These are phyloP conservation scores for Mariannaea elegans DNA, from an alignment of 2,329 filamentous ascomycete species.

Conservation along the genomic window DNA sequence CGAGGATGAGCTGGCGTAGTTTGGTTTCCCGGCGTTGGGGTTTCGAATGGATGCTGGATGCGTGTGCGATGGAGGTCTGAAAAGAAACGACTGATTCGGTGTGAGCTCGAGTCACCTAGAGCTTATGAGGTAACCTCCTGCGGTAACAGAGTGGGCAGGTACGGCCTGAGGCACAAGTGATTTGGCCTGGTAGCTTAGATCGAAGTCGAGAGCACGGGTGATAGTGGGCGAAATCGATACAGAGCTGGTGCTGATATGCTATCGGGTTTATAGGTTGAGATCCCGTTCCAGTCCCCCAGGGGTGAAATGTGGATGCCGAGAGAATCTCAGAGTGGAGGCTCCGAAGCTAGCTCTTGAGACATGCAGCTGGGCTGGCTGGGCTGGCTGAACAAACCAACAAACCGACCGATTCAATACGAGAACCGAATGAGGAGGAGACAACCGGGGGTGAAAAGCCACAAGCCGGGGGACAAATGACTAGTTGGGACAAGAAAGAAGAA, in stretches of 20 bases:
- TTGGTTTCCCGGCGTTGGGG: constrained; percentile 2
- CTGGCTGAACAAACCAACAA: constrained; percentile 12
- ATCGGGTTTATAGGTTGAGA: constrained; percentile 22
- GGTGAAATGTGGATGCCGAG: constrained; percentile 19
- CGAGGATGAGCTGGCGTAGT: constrained; percentile 3
- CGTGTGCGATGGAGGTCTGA: constrained; percentile 6
- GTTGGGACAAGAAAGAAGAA: background rate
- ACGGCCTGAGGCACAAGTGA: constrained; percentile 9
- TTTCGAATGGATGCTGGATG: constrained; percentile 4
- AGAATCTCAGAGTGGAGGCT: constrained; percentile 19
- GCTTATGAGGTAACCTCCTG: constrained; percentile 4
- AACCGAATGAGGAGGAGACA: background rate
- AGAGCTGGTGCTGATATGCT: constrained; percentile 10
- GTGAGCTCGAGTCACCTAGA: constrained; percentile 12
- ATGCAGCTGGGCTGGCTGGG: constrained; percentile 2
- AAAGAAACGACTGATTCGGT: constrained; percentile 14
- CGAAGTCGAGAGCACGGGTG: constrained; percentile 2
- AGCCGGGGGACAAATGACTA: background rate
- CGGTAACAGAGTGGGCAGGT: constrained; percentile 4
- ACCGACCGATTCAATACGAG: background rate
- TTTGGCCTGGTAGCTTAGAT: background rate
- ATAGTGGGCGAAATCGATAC: constrained; percentile 3
- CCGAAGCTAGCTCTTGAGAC: constrained; percentile 3
- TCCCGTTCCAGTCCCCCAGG: constrained; percentile 1
- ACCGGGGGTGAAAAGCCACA: background rate